Base-by-base conservation (phyloP, 2,329 filamentous ascomycete genomes). In the Shiraia sp. region DNA sequence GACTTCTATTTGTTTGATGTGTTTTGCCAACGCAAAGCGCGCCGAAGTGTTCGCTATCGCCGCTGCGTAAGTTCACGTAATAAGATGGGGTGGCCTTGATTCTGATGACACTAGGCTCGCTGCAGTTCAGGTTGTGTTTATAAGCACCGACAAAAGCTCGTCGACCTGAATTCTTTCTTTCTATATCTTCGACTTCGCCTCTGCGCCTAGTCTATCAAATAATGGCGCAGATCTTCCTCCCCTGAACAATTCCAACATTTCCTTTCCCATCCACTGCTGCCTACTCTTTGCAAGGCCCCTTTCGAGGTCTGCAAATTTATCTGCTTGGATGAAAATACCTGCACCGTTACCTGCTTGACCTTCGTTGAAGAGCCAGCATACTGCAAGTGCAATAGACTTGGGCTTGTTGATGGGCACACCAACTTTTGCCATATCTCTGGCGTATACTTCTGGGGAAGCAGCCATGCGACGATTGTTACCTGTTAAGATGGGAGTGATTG, bases 241-340 rank as follows among this genome's bases (percentile, higher is more conserved):
- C 27, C 73, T 56, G 42, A 78, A 78, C 53, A 76, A 49, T 9
- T 70, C 68, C 61, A 78, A 56, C 75, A 77, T 77, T 55, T 78
- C 75, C 48, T 69, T 72, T 0, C 74, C 68, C 74, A 78, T 76
- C 75, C 75, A 78, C 32, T 55, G 51, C 45, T 66, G 67, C 43
- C 75, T 68, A 14, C 60, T 65, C 57, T 66, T 75, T 17, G 75
- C 75, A 36, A 78, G 58, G 0, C 75, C 75, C 15, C 62, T 58
- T 48, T 78, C 75, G 15, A 77, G 40, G 59, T 78, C 75, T 32
- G 61, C 59, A 44, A 70, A 67, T 40, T 55, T 60, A 27, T 72
- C 72, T 1, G 60, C 71, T 47, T 78, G 75, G 3, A 78, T 63
- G 26, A 78, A 59, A 25, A 76, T 59, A 1, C 75, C 75, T 28